Conservation (phyloP, 202 grass and related monocot species). For the Zoysia matrella region DNA sequence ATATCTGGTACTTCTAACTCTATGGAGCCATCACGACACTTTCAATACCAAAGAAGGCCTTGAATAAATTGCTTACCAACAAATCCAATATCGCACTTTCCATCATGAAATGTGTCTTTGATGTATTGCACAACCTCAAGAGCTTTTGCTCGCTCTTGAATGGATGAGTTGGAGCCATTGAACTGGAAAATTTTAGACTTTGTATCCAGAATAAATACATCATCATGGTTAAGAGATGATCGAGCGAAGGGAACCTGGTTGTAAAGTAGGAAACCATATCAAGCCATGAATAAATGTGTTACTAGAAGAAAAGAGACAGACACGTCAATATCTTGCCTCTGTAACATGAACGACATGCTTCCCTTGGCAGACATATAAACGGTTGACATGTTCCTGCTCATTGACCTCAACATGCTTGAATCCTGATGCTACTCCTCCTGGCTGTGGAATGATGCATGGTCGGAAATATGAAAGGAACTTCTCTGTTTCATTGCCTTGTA, state of each 20-base stretch:
- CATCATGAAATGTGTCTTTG: slow-evolving; percentile 84
- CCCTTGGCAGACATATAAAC: slow-evolving; percentile 80
- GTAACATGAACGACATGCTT: slow-evolving; percentile 87
- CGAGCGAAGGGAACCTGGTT: slow-evolving; percentile 71
- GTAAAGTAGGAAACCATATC: slow-evolving; percentile 13
- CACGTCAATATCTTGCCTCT: slow-evolving; percentile 64
- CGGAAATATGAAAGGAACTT: slow-evolving; percentile 87
- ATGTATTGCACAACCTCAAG: slow-evolving; percentile 93
- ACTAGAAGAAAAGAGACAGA: slow-evolving; percentile 27
- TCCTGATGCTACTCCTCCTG: slow-evolving; percentile 76
- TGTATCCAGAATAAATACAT: slow-evolving; percentile 89
- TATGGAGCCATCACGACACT: too few relatives aligned
- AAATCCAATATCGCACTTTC: slow-evolving; percentile 78
- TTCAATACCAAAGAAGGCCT: background rate
- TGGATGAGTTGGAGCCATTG: slow-evolving; percentile 89
- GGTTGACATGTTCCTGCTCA: slow-evolving; percentile 56
- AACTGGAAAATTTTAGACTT: slow-evolving; percentile 92
- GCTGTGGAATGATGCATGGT: slow-evolving; percentile 83
- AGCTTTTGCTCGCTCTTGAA: slow-evolving; percentile 93
- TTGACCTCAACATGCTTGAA: slow-evolving; percentile 84
- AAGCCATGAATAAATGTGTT: slow-evolving; percentile 12
- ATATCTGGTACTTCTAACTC: slow-evolving; percentile 17
- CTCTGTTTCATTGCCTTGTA: slow-evolving; percentile 87
- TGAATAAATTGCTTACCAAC: slow-evolving; percentile 66
- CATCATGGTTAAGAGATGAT: slow-evolving; percentile 42